Evolutionary conservation across 371 early-diverging fungal genomes (phyloP), one percentile per base, ranked within the genome.

Genomic region (Mortierella sp.): DNA sequence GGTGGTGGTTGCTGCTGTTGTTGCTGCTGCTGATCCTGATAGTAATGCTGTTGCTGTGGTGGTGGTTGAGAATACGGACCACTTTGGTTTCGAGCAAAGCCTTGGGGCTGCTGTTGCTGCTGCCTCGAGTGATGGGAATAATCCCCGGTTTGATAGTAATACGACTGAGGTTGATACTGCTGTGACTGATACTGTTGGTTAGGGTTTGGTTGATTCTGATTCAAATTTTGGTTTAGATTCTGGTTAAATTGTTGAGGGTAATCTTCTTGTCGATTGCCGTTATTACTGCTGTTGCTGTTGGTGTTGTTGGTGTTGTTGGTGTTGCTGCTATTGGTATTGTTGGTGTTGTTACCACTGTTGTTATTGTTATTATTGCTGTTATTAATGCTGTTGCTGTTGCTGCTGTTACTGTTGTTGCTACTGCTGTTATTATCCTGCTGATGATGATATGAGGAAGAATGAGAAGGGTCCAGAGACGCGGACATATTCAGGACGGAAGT

Each of bases 391-490:
- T 28, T 28, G 28, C 28, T 61, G 28, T 32, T 32, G 71, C 48
- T 60, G 50, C 16, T 65, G 36, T 4, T 22, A 16, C 21, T 67
- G 48, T 32, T 45, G 62, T 59, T 50, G 38, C 19, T 67, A 22
- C 22, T 55, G 40, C 21, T 69, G 47, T 53, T 58, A 48, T 6
- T 47, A 43, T 60, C 63, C 70, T 62, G 70, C 16, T 63, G 70
- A 8, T 58, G 70, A 40, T 57, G 70, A 58, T 64, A 45, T 33
- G n/a, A 36, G 22, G 55, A 16, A 22, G 63, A 47, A 36, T 70
- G 65, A 8, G 63, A 40, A 15, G 63, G 58, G 70, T 70, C 70
- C 48, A 70, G 58, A 38, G 70, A 63, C 59, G 70, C 53, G 22
- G 63, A 63, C 70, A 70, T 70, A 40, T 52, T 68, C 62, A 36